Evolutionary conservation across 2,329 filamentous ascomycete genomes (phyloP), one percentile per base, ranked within the genome.

Genomic region (Sordariomycetes sp.): DNA sequence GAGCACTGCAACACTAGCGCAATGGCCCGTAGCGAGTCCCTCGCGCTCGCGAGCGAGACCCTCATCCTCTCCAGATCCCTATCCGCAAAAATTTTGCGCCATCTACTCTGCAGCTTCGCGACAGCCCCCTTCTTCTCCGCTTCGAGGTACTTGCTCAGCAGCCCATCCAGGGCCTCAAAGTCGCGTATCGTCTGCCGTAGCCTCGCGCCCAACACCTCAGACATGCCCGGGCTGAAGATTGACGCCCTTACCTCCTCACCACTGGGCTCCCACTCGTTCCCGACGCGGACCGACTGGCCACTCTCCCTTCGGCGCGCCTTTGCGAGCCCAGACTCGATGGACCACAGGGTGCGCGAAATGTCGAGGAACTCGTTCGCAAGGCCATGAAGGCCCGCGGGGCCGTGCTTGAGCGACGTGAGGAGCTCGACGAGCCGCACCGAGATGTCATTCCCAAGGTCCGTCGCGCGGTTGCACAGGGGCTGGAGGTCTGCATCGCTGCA

Each of bases 321-420:
- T n/a, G 70, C 68, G 56, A 88, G 74, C 5, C 85, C 85, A 24
- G 81, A 78, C 67, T 87, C 83, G 60, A 87, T 82, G n/a, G 81
- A 79, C 74, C 83, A 86, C 50, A 88, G 72, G 50, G 83, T 79
- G 57, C 82, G 78, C 65, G 80, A 85, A 5, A 82, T 80, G 58
- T 87, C 83, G 59, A 89, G 76, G 64, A 87, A 86, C 61, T 85
- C 82, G 60, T 78, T 76, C 10, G 84, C 82, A 22, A 88, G 74
- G 28, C 74, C 70, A 59, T 79, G 76, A 66, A 85, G 81, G 35
- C 79, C 78, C 55, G 76, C 70, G 0, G 78, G 77, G 39, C 77
- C 73, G 39, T 72, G 65, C 62, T 76, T 70, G 59, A 76, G 74
- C 4, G 77, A 75, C 57, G 77, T 79, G 24, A 85, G 73, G 60